Percentiles rank a stretch among this genome's conserved stretches.
Evolutionary conservation across 257 asterid species (phyloP).

Genomic region (Solanum dulcamara): DNA sequence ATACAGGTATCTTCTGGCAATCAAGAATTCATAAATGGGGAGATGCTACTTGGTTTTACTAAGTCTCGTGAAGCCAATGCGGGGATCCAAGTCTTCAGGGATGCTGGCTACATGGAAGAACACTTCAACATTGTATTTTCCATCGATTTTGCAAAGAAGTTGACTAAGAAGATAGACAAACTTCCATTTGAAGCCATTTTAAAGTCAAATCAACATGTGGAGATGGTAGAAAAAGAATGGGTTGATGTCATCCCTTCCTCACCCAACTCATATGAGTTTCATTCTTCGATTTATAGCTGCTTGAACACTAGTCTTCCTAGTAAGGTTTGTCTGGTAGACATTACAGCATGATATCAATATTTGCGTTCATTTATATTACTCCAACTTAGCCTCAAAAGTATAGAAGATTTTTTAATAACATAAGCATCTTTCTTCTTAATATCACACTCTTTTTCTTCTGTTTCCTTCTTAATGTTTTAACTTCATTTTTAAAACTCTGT

Average conservation of each 20-base stretch:
- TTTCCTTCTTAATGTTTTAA: background rate
- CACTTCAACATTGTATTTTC: constrained; percentile 44
- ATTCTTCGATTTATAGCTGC: constrained; percentile 50
- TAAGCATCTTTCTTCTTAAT: background rate
- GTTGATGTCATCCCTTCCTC: constrained; percentile 44
- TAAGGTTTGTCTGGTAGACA: constrained; percentile 49
- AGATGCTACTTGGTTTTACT: constrained; percentile 49
- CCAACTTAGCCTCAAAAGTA: background rate
- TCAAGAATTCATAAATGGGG: constrained; percentile 10
- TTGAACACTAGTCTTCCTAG: constrained; percentile 34
- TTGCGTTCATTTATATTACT: background rate
- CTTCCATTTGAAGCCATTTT: constrained; percentile 46
- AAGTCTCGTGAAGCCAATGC: constrained; percentile 42
- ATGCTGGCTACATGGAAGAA: constrained; percentile 18
- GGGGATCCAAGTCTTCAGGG: constrained; percentile 38
- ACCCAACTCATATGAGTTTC: constrained; percentile 66
- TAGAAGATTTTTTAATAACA: background rate
- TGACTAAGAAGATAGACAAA: constrained; percentile 35
- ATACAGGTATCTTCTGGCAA: constrained; percentile 42
- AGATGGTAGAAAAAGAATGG: constrained; percentile 67
- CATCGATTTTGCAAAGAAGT: constrained; percentile 43
- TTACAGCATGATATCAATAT: constrained; percentile 6
- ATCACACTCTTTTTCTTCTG: background rate
- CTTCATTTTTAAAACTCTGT: background rate
- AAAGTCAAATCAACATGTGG: constrained; percentile 28